Base-by-base conservation (phyloP, 305 asterid genomes). In the Vinca major region DNA sequence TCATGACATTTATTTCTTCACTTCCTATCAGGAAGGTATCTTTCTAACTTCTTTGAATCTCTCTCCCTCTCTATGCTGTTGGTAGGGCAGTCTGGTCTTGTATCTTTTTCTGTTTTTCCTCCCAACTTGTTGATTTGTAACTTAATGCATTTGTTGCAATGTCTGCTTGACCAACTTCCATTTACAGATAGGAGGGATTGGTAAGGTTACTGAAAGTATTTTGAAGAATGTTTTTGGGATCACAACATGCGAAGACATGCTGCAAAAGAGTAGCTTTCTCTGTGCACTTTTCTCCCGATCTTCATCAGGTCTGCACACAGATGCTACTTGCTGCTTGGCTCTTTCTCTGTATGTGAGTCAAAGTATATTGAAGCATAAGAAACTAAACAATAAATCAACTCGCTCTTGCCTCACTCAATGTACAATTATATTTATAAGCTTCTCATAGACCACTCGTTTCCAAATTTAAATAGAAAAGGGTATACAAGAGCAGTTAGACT, bases 131-230 rank as follows among this genome's bases (percentile, higher is more conserved):
- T 53, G 48, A 54, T 62, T 68, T 60, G 44, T 61, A 61, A 20
- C 55, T 52, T 17, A 26, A 26, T 0, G 33, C 60, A 62, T 62
- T 36, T 60, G 33, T 39, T 49, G 2, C 43, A 48, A 19, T 44
- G 62, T 51, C 66, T 58, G 51, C 54, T 66, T 78, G 73, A 65
- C 69, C 54, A 64, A 1, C 70, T 39, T 65, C 54, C 69, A 51
- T 78, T 44, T 76, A 78, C 86, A 93, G 99, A 85, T 93, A 63
- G 96, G 99, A 62, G 99, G 99, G 70, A 90, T 93, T 72, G 99
- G 99, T 62, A 93, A 85, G 80, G 97, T 93, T 70, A 93, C 97
- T 62, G 99, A 93, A 81, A 85, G 76, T 73, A 78, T 93, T 58
- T 72, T 93, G 73, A 87, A 87, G 80, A 95, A 92, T 62, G 91